Evolutionary conservation across 306 rosid species (phyloP), one percentile per base, ranked within the genome.

Genomic region (Begonia loranthoides): DNA sequence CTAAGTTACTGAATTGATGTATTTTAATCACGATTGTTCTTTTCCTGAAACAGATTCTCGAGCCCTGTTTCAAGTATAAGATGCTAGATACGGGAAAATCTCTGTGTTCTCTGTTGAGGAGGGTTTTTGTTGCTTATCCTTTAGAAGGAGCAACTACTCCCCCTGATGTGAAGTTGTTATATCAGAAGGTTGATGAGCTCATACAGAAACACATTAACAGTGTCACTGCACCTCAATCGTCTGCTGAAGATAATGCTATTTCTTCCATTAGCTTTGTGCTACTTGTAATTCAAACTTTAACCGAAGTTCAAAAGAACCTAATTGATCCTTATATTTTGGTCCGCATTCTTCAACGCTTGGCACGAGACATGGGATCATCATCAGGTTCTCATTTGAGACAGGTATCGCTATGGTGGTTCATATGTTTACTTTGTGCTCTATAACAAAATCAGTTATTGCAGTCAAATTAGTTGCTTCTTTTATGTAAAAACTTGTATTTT

Each of bases 91-190:
- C 87, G 57, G 99, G 99, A 40, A 92, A 80, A 66, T 92, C 99
- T 6, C 75, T 92, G 75, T 83, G 99, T 72, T 86, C 89, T 59
- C 77, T 92, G 76, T 66, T 92, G 84, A 78, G 77, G 85, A 87
- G 86, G 94, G 87, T 92, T 59, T 86, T 81, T 75, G 79, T 76
- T 70, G 94, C 99, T 38, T 92, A 86, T 77, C 96, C 99, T 58
- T 81, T 65, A 50, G 96, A 92, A 76, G 80, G 82, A 44, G 70
- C 87, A 50, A 62, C 87, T 28, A 83, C 84, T 46, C 94, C 87
- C 34, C 66, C 78, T 13, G 99, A 92, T 59, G 79, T 92, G 60
- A 92, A 83, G 63, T 56, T 54, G 57, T 65, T 92, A 69, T 80
- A 76, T 72, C 96, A 80, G 67, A 92, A 92, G 69, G 94, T 92